Percentiles rank a stretch among this genome's conserved stretches.
Evolutionary conservation across 2,329 filamentous ascomycete genomes (phyloP).

Genomic region (Hypoxylon sp.): DNA sequence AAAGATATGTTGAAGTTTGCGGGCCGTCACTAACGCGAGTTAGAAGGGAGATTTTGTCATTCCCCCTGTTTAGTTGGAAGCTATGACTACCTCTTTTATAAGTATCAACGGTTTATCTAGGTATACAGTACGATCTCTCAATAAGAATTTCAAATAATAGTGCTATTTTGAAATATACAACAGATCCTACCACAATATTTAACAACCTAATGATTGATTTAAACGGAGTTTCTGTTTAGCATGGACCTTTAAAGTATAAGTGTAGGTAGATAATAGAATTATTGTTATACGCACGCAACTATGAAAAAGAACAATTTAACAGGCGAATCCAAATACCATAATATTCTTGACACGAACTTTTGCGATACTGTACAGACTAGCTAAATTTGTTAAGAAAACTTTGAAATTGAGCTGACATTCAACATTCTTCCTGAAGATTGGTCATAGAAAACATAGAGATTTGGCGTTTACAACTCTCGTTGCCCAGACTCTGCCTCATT

Average conservation of each 20-base stretch:
- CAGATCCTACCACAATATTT: background rate
- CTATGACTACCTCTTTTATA: too few relatives aligned
- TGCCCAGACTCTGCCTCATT: conserved; percentile 16
- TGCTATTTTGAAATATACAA: background rate
- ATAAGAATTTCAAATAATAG: background rate
- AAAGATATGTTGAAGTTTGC: background rate
- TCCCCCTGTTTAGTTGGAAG: background rate
- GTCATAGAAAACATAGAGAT: background rate
- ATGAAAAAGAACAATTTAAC: background rate
- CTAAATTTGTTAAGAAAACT: background rate
- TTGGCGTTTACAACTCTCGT: conserved; percentile 42
- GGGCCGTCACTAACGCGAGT: background rate
- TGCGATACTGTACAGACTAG: conserved; percentile 5
- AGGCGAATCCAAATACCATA: background rate
- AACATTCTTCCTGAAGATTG: background rate
- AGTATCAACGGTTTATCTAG: too few relatives aligned
- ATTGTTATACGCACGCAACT: background rate
- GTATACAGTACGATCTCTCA: background rate
- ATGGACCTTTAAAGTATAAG: background rate
- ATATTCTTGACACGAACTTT: background rate
- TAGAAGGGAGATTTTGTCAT: background rate
- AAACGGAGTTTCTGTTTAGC: background rate
- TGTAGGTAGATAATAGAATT: background rate
- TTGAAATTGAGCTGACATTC: background rate
- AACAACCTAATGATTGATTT: background rate